phyloP scores from a whole-genome alignment of 148 eudicot genomes.

The Amaranthus hypochondriacus region DNA sequence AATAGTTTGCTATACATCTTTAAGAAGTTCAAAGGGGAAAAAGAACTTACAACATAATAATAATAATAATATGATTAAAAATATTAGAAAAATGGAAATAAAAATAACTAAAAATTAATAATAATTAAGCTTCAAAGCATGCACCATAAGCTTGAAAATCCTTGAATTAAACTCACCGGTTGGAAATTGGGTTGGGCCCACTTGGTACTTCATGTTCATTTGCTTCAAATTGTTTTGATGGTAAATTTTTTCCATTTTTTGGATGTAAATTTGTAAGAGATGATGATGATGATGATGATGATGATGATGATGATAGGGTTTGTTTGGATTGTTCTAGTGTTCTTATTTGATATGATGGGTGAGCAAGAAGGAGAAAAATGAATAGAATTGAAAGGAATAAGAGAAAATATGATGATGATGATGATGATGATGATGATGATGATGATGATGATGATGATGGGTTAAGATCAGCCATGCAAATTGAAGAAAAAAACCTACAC shows the following conservation, averaged over 20 bases:
- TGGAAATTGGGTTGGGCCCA: constrained; percentile 85
- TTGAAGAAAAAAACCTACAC: constrained; percentile 37
- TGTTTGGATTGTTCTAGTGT: constrained; percentile 17
- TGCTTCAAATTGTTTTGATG: constrained; percentile 42
- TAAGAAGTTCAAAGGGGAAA: constrained; percentile 20
- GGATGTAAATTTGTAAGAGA: constrained; percentile 15
- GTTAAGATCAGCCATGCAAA: constrained; percentile 59
- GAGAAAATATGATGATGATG: constrained; percentile 17
- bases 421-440: constrained; percentile 12
- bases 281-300: constrained; percentile 2
- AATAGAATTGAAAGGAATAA: constrained; percentile 32
- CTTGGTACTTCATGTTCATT: constrained; percentile 82
- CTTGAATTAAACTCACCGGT: constrained; percentile 37
- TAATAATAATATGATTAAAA: constrained; percentile 7
- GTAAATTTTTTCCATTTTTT: constrained; percentile 16
- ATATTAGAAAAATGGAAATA: neutral
- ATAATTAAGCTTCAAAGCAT: constrained; percentile 1
- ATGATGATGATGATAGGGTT: constrained; percentile 17
- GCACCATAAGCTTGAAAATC: neutral
- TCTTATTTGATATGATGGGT: constrained; percentile 26
- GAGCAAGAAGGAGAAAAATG: constrained; percentile 36
- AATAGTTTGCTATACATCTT: constrained; percentile 31
- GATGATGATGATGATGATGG: constrained; percentile 20
- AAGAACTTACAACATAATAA: constrained; percentile 3
- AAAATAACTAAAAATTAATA: constrained; percentile 7